phyloP scores from a whole-genome alignment of 2,329 filamentous ascomycete genomes.

The Capronia americana region DNA sequence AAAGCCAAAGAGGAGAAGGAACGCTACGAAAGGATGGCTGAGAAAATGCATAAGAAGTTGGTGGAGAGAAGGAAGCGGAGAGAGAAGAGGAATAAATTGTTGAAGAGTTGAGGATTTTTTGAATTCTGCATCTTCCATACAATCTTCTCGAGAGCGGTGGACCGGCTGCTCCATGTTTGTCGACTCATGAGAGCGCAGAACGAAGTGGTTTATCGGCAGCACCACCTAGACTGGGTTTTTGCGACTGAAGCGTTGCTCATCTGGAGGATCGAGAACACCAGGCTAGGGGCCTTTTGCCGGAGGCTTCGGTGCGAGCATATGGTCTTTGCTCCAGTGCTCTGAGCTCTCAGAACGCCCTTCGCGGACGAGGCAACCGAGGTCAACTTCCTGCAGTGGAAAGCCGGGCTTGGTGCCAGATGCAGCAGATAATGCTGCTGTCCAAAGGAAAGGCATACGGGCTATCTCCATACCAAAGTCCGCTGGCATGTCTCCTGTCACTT shows the following conservation, averaged over 20 bases:
- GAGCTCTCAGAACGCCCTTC: background rate
- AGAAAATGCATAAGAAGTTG: slow-evolving; percentile 97
- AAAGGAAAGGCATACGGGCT: background rate
- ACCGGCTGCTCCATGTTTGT: background rate
- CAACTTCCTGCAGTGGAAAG: background rate
- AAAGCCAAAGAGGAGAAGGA: slow-evolving; percentile 91
- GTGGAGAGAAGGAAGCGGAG: slow-evolving; percentile 91
- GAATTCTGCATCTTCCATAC: background rate
- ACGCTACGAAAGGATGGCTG: slow-evolving; percentile 89
- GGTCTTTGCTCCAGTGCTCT: background rate
- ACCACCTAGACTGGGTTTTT: background rate
- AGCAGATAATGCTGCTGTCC: background rate
- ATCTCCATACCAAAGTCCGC: background rate
- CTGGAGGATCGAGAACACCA: background rate
- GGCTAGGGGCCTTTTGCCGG: background rate
- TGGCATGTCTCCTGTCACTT: background rate
- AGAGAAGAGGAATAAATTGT: slow-evolving; percentile 77
- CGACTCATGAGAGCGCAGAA: background rate
- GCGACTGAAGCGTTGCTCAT: background rate
- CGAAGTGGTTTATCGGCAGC: background rate
- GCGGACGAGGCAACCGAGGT: background rate
- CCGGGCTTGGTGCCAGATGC: background rate
- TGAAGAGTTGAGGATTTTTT: slow-evolving; percentile 37
- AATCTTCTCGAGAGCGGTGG: background rate
- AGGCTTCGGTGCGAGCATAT: background rate